Evolutionary conservation across 2,329 filamentous ascomycete genomes (phyloP), one percentile per base, ranked within the genome.

Genomic region (Calonectria multiphialidica): DNA sequence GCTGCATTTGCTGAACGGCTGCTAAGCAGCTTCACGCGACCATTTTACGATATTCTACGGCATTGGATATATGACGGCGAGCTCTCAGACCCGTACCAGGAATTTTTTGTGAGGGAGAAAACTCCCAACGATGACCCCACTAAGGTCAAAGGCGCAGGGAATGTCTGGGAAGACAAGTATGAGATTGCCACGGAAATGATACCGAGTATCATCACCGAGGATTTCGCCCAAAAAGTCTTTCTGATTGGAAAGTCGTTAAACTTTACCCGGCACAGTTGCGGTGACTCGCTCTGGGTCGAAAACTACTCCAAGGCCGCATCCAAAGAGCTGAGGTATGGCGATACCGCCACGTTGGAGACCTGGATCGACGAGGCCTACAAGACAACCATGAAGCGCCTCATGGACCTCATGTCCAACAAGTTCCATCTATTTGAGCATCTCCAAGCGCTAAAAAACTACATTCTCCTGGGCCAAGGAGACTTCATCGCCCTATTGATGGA

Each of bases 21-120:
- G 33, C 89, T 99, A 7, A 89, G 90, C 7, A 94, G 96, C 79
- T 94, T 99, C 66, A 98, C 97, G 1, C 90, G 94, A 18, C 97
- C 97, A 0, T 99, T 99, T 81, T 99, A 99, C 82, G 95, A 97
- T 79, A 98, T 99, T 87, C 88, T 99, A 66, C 92, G 95, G 67
- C 94, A 95, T 78, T 99, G 97, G 97, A 98, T 99, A 63, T 99
- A 99, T 81, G 96, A 99, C 80, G 97, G 97, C 72, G 97, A 99
- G 86, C 89, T 99, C 16, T 95, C 95, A n/a, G 97, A 99, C 83
- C 97, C 97, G 0, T 98, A 96, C 80, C 89, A 92, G 68, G 97
- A 99, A 80, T 99, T 99, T 84, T 98, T 99, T 79, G 96, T 99
- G 23, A 92, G 92, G 23, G 95, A 98, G 82, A 95, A 96, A 77